These are phyloP conservation scores for Fusarium sp. DNA, from an alignment of 2,329 filamentous ascomycete species.

Conservation along the genomic window DNA sequence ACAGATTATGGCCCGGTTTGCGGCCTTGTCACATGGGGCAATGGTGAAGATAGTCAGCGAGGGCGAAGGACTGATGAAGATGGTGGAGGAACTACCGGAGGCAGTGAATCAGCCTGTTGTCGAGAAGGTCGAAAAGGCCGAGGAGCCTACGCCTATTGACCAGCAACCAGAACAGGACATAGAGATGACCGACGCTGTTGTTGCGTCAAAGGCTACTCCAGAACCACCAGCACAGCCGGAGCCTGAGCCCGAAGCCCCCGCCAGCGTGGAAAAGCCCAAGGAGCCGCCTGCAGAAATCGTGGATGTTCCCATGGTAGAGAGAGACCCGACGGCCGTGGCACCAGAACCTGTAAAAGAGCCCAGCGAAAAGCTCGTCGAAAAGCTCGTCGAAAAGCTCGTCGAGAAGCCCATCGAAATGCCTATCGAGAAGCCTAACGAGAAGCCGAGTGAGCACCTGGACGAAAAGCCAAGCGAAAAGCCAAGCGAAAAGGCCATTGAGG, in stretches of 20 bases:
- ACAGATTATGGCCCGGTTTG: slow-evolving; percentile 60
- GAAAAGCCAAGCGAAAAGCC: too few species aligned
- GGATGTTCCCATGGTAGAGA: slow-evolving; percentile 15
- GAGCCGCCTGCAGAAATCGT: slow-evolving; percentile 5
- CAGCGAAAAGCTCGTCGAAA: background rate
- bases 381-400: background rate
- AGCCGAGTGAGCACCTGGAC: background rate
- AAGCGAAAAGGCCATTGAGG: background rate
- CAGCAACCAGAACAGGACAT: slow-evolving; percentile 17
- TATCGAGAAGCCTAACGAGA: background rate
- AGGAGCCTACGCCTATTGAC: slow-evolving; percentile 1
- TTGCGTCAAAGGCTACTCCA: background rate
- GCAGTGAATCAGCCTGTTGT: slow-evolving; percentile 15
- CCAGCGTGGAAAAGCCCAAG: slow-evolving; percentile 6
- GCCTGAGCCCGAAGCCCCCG: slow-evolving; percentile 2
- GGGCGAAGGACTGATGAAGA: slow-evolving; percentile 55
- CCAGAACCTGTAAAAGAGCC: background rate
- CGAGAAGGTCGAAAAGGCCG: background rate
- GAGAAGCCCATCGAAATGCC: background rate
- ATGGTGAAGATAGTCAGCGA: slow-evolving; percentile 61
- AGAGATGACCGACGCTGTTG: slow-evolving; percentile 40
- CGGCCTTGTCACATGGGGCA: slow-evolving; percentile 61
- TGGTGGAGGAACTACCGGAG: slow-evolving; percentile 57
- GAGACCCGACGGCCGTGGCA: background rate
- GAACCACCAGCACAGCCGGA: slow-evolving; percentile 5